A percentile compares a stretch with the other conserved stretches of the same genome.
Evolutionary conservation across 2,329 filamentous ascomycete species (phyloP).

Genomic region (Verticillium zaregamsianum): DNA sequence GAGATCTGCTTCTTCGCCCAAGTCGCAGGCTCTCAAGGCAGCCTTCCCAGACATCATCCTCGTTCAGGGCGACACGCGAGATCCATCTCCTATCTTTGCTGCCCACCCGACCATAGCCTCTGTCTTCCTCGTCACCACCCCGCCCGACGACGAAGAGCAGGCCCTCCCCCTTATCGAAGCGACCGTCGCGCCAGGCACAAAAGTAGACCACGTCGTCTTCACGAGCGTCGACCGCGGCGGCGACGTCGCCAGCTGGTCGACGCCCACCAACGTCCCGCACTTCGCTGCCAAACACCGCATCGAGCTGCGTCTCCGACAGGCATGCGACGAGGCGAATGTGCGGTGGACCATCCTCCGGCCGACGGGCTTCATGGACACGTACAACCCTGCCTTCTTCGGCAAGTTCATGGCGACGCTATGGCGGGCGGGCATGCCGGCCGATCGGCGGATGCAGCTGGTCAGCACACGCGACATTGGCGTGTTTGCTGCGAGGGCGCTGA

Average conservation of each 20-base stretch:
- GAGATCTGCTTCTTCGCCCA: slow-evolving; percentile 5
- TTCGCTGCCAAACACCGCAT: slow-evolving; percentile 16
- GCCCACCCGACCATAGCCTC: slow-evolving; percentile 16
- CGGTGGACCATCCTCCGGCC: slow-evolving; percentile 21
- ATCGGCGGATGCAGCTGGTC: slow-evolving; percentile 19
- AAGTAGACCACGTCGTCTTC: slow-evolving; percentile 26
- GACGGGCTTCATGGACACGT: slow-evolving; percentile 23
- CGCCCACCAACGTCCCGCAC: slow-evolving; percentile 18
- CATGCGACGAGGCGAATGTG: slow-evolving; percentile 2
- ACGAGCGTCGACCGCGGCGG: slow-evolving; percentile 20
- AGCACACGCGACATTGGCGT: slow-evolving; percentile 21
- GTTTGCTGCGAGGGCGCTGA: slow-evolving; percentile 13
- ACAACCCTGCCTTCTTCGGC: slow-evolving; percentile 17
- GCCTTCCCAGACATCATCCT: slow-evolving; percentile 9
- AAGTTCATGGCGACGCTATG: slow-evolving; percentile 21
- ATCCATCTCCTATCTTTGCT: slow-evolving; percentile 15
- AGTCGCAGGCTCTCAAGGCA: slow-evolving; percentile 6
- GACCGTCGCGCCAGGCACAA: slow-evolving; percentile 3
- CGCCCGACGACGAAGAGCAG: slow-evolving; percentile 18
- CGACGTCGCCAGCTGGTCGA: slow-evolving; percentile 17
- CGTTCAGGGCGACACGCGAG: slow-evolving; percentile 13
- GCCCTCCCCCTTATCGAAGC: slow-evolving; percentile 19
- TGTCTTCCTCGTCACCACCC: slow-evolving; percentile 21
- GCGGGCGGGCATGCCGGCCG: slow-evolving; percentile 17
- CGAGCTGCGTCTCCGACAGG: slow-evolving; percentile 12